phyloP scores from a whole-genome alignment of 257 asterid species.

The Nicotiana obtusifolia region DNA sequence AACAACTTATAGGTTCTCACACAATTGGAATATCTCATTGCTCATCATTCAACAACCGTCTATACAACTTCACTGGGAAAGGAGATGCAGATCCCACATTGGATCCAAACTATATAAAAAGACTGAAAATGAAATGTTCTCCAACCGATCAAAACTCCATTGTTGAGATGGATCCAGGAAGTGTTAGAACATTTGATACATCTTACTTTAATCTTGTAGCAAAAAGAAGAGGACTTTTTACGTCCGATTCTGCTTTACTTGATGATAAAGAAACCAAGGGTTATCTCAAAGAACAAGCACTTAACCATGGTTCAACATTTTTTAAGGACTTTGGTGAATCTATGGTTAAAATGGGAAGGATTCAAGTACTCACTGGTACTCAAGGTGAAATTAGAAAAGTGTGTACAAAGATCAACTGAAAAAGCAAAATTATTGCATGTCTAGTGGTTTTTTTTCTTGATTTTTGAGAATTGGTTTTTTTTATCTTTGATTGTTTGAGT shows the following conservation, averaged over 20 bases:
- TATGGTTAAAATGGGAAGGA: slow-evolving; percentile 42
- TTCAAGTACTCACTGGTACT: slow-evolving; percentile 33
- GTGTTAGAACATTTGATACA: slow-evolving; percentile 29
- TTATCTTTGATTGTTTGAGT: no score
- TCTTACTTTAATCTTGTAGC: slow-evolving; percentile 23
- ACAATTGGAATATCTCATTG: slow-evolving; percentile 41
- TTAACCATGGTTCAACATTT: slow-evolving; percentile 20
- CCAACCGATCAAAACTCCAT: slow-evolving; percentile 22
- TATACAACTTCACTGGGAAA: slow-evolving; percentile 36
- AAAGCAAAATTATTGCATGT: background rate
- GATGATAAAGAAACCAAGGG: slow-evolving; percentile 28
- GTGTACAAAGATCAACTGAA: slow-evolving; percentile 27
- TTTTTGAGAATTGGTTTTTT: no score
- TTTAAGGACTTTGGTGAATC: slow-evolving; percentile 44
- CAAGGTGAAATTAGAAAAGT: slow-evolving; percentile 39
- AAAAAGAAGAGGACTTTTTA: slow-evolving; percentile 36
- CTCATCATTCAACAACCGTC: slow-evolving; percentile 33
- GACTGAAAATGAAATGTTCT: slow-evolving; percentile 23
- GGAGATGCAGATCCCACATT: slow-evolving; percentile 26
- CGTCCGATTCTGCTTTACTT: slow-evolving; percentile 39
- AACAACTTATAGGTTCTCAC: slow-evolving; percentile 27
- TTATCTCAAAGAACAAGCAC: slow-evolving; percentile 25
- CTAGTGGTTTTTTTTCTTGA: background rate
- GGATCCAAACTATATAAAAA: slow-evolving; percentile 23
- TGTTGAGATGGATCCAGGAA: slow-evolving; percentile 48